Conservation (phyloP, 192 early-diverging fungal species). For the Gaertneriomyces semiglobifer region DNA sequence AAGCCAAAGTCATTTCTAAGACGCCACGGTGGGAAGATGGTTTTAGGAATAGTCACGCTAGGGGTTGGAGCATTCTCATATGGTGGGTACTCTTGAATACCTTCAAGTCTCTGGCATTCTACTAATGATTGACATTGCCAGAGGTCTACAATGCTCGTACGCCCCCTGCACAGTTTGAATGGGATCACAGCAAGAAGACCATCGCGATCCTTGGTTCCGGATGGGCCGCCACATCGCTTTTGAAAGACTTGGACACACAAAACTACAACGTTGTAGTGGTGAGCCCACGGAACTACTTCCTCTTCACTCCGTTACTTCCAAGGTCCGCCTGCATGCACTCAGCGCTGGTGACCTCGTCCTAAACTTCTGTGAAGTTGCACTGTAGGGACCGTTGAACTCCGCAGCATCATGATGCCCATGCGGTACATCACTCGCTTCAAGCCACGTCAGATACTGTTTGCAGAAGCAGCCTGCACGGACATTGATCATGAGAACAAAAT, state of each 20-base stretch:
- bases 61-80: conserved; percentile 20
- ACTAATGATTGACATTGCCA: conserved; percentile 6
- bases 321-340: conserved; percentile 14
- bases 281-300: conserved; percentile 75
- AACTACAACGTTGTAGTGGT: conserved; percentile 70
- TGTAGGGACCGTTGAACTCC: conserved; percentile 83
- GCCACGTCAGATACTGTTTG: conserved; percentile 75
- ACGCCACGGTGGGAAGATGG: conserved; percentile 19
- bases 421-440: conserved; percentile 87
- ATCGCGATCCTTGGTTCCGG: conserved; percentile 47
- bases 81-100: conserved; percentile 8
- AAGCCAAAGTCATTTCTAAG: conserved; percentile 3
- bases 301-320: conserved; percentile 58
- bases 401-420: conserved; percentile 83
- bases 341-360: conserved; percentile 39
- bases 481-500: conserved; percentile 78
- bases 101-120: not conserved
- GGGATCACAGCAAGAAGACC: conserved; percentile 52
- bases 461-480: conserved; percentile 86
- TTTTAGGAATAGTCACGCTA: conserved; percentile 9
- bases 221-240: conserved; percentile 54
- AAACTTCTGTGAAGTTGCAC: conserved; percentile 71
- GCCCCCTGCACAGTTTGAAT: conserved; percentile 44
- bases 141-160: conserved; percentile 44
- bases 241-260: conserved; percentile 72